A percentile compares a stretch with the other conserved stretches of the same genome.
These are phyloP conservation scores for Solanum sejunctum DNA, from an alignment of 257 asterid species.

Conservation along the genomic window DNA sequence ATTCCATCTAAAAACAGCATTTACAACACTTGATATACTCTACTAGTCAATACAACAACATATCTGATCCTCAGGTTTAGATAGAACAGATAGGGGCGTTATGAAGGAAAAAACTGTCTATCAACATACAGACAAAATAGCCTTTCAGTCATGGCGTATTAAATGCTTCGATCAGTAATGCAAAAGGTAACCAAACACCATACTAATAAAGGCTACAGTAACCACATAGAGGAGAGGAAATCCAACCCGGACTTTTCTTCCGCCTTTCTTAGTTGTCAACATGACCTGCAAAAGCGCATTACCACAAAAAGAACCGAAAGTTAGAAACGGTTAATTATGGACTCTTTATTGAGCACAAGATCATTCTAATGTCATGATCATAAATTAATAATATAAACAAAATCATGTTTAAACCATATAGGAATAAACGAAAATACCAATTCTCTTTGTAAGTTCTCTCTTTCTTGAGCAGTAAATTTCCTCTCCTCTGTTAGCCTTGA, in stretches of 20 bases:
- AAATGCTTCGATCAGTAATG: slow-evolving; percentile 3
- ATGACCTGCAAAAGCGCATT: slow-evolving; percentile 26
- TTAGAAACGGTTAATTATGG: background rate
- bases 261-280: slow-evolving; percentile 19
- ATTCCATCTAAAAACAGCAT: background rate
- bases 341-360: background rate
- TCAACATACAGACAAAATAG: background rate
- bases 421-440: slow-evolving; percentile 24
- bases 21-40: background rate
- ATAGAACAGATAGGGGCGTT: background rate
- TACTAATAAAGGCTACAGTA: slow-evolving; percentile 56
- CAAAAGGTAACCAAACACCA: slow-evolving; percentile 31
- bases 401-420: background rate
- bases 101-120: background rate
- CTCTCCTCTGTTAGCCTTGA: slow-evolving; percentile 43
- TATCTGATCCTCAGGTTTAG: background rate
- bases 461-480: slow-evolving; percentile 23
- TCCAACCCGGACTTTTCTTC: slow-evolving; percentile 41
- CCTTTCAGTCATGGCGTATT: background rate
- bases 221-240: slow-evolving; percentile 63
- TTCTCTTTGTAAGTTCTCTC: slow-evolving; percentile 38
- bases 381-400: background rate
- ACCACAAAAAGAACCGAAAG: background rate
- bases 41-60: background rate
- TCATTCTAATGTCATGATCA: background rate